Conservation (phyloP, 2,329 filamentous ascomycete genomes). For the Pseudogymnoascus sp. region DNA sequence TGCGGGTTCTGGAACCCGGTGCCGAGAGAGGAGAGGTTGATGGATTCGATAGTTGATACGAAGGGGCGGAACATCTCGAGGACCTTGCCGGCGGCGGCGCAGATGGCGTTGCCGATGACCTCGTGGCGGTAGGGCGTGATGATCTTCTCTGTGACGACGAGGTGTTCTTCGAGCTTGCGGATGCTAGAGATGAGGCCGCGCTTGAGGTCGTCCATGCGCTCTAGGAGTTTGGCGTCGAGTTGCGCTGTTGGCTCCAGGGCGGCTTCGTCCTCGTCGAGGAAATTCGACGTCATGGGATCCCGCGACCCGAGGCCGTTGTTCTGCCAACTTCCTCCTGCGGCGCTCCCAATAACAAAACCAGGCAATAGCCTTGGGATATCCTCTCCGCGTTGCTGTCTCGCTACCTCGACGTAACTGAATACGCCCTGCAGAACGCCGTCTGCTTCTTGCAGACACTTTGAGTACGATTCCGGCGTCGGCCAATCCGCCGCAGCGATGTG, state of each 20-base stretch:
- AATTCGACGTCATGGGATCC: slow-evolving; percentile 72
- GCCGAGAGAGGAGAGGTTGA: slow-evolving; percentile 75
- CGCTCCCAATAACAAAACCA: slow-evolving; percentile 84
- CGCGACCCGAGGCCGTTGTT: slow-evolving; percentile 58
- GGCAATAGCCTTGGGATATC: slow-evolving; percentile 89
- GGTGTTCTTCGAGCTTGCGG: slow-evolving; percentile 76
- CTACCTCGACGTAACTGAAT: slow-evolving; percentile 93
- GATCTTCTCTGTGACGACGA: slow-evolving; percentile 71
- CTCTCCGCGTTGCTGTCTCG: slow-evolving; percentile 85
- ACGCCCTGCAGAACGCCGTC: slow-evolving; percentile 91
- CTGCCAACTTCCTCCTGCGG: slow-evolving; percentile 80
- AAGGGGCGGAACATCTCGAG: slow-evolving; percentile 86
- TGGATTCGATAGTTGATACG: slow-evolving; percentile 83
- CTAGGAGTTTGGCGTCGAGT: slow-evolving; percentile 70
- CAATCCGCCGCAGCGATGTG: slow-evolving; percentile 96
- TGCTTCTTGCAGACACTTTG: slow-evolving; percentile 95
- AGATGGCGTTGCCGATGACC: slow-evolving; percentile 74
- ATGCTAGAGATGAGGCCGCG: slow-evolving; percentile 79
- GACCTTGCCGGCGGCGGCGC: slow-evolving; percentile 68
- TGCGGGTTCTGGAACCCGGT: slow-evolving; percentile 77
- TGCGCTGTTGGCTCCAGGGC: slow-evolving; percentile 62
- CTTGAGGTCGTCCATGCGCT: slow-evolving; percentile 79
- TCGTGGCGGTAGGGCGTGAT: slow-evolving; percentile 73
- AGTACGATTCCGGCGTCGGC: slow-evolving; percentile 85
- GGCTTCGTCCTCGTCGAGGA: slow-evolving; percentile 75